Conservation (phyloP, 768 basidiomycete genomes). For the Tylopilus vinaceipallidus region DNA sequence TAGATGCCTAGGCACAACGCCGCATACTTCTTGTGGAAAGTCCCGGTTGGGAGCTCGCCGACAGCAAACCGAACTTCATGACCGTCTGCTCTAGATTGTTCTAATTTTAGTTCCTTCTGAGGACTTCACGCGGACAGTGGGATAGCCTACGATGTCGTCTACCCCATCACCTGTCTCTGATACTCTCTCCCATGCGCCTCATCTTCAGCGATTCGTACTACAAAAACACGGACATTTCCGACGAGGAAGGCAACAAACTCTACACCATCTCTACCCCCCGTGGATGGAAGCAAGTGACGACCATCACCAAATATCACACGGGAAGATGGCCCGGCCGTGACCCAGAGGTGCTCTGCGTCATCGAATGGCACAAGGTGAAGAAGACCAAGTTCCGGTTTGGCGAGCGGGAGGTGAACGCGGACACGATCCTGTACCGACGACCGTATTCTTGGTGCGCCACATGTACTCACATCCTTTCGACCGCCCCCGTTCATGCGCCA, state of each 20-base stretch:
- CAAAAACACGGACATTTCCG: slow-evolving; percentile 19
- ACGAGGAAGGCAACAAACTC: slow-evolving; percentile 19
- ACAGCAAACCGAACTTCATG: background rate
- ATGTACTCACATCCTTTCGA: background rate
- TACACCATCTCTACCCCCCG: slow-evolving; percentile 18
- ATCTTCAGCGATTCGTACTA: slow-evolving; percentile 14
- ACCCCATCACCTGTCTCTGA: background rate
- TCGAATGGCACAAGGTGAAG: slow-evolving; percentile 29
- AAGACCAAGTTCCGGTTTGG: slow-evolving; percentile 29
- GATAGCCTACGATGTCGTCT: background rate
- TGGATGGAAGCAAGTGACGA: slow-evolving; percentile 13
- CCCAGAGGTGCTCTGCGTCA: slow-evolving; percentile 23
- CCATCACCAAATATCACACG: slow-evolving; percentile 7
- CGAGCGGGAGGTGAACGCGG: slow-evolving; percentile 19
- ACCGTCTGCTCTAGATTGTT: background rate
- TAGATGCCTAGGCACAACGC: background rate
- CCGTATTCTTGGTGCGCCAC: slow-evolving; percentile 10
- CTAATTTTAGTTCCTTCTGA: slow-evolving; percentile 9
- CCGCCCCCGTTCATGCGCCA: no score
- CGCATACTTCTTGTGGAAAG: background rate
- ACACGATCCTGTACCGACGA: slow-evolving; percentile 11
- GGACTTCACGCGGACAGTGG: background rate
- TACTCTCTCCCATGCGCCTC: slow-evolving; percentile 10
- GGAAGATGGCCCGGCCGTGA: background rate
- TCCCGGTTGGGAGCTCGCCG: background rate